phyloP scores from a whole-genome alignment of 2,329 filamentous ascomycete genomes.

The Cladobotryum protrusum region DNA sequence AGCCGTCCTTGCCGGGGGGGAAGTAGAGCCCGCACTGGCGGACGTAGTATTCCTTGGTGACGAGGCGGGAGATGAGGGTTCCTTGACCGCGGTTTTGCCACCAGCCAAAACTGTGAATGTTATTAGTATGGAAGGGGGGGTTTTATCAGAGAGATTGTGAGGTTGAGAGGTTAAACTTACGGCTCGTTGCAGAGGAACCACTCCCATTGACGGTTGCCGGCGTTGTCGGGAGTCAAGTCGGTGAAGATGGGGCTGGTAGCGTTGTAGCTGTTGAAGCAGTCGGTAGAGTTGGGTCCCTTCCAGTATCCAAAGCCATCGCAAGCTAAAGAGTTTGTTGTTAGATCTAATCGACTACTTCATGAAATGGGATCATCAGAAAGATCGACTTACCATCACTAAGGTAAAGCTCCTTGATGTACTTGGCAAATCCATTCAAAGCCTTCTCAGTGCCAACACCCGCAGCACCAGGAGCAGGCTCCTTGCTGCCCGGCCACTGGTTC shows the following conservation, averaged over 20 bases:
- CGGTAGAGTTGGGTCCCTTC: slow-evolving; percentile 26
- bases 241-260: slow-evolving; percentile 40
- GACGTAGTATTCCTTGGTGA: slow-evolving; percentile 46
- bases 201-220: slow-evolving; percentile 46
- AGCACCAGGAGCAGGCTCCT: slow-evolving; percentile 9
- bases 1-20: slow-evolving; percentile 38
- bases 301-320: slow-evolving; percentile 46
- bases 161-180: slow-evolving; percentile 19
- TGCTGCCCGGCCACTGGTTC: slow-evolving; percentile 17
- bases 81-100: slow-evolving; percentile 37
- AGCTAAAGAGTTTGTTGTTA: slow-evolving; percentile 21
- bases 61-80: slow-evolving; percentile 47
- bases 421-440: slow-evolving; percentile 48
- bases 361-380: no score
- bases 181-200: slow-evolving; percentile 61
- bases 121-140: background rate
- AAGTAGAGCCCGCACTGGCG: slow-evolving; percentile 51
- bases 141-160: no score
- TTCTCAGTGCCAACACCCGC: slow-evolving; percentile 48
- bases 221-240: slow-evolving; percentile 42
- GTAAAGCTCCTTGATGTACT: slow-evolving; percentile 41
- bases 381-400: slow-evolving; percentile 41
- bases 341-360: no score
- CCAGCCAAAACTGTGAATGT: slow-evolving; percentile 18
- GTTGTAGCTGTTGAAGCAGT: slow-evolving; percentile 13